Percentiles rank a stretch among this genome's conserved stretches.
Conservation (phyloP, 2,329 filamentous ascomycete genomes). For the Penicillium olsonii region DNA sequence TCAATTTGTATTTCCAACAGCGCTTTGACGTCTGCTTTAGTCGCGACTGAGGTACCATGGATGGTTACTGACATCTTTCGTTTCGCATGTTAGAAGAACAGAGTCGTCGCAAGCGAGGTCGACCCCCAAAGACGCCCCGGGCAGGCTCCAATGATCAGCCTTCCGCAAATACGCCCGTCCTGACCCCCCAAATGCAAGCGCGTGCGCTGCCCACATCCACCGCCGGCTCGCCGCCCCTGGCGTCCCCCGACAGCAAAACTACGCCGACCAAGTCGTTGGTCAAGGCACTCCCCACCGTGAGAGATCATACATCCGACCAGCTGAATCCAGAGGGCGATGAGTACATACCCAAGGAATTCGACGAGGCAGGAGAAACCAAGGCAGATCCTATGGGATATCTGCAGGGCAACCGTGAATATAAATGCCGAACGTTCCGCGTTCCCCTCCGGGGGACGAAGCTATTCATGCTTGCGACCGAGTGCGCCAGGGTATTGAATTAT, state of each 20-base stretch:
- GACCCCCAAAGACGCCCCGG: slow-evolving; percentile 51
- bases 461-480: slow-evolving; percentile 98
- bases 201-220: slow-evolving; percentile 36
- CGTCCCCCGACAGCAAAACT: slow-evolving; percentile 63
- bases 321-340: slow-evolving; percentile 87
- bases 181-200: slow-evolving; percentile 45
- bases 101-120: slow-evolving; percentile 51
- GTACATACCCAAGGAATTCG: slow-evolving; percentile 89
- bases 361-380: slow-evolving; percentile 93
- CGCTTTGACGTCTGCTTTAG: neutral
- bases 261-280: slow-evolving; percentile 79
- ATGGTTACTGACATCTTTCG: slow-evolving; percentile 21
- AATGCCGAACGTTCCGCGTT: slow-evolving; percentile 90
- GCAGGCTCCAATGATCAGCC: slow-evolving; percentile 35
- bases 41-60: slow-evolving; percentile 18
- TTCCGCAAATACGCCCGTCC: slow-evolving; percentile 33
- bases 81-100: slow-evolving; percentile 36
- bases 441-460: slow-evolving; percentile 88
- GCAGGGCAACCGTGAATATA: slow-evolving; percentile 80
- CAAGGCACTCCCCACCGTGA: slow-evolving; percentile 91
- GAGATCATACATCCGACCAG: slow-evolving; percentile 97
- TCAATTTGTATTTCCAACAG: neutral
- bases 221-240: slow-evolving; percentile 57
- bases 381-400: slow-evolving; percentile 81
- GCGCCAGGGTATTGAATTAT: slow-evolving; percentile 88